Evolutionary conservation across 352 stramenopile genomes (phyloP).

Genomic region (Phytopythium chamaehyphon): DNA sequence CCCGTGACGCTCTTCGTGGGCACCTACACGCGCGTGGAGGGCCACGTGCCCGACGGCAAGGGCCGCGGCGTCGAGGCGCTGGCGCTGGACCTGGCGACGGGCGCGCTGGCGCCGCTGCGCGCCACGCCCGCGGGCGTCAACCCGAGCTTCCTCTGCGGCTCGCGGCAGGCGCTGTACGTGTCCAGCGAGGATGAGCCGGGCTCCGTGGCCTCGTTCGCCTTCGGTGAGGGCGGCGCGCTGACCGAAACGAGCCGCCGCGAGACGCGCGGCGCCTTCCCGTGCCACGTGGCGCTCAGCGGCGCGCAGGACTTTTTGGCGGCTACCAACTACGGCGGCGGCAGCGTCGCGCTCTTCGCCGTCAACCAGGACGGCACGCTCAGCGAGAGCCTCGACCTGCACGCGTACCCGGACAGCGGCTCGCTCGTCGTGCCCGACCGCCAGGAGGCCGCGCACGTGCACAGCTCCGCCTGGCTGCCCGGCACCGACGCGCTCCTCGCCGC

Average conservation of each 20-base stretch:
- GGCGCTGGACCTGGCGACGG: conserved; percentile 44
- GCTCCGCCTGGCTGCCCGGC: conserved; percentile 50
- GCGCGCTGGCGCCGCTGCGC: conserved; percentile 37
- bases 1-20: conserved; percentile 64
- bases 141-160: conserved; percentile 55
- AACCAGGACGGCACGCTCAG: conserved; percentile 48
- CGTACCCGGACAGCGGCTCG: conserved; percentile 37
- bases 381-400: conserved; percentile 32
- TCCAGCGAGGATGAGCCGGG: conserved; percentile 72
- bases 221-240: conserved; percentile 36
- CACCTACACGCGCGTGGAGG: conserved; percentile 82
- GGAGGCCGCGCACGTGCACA: conserved; percentile 75
- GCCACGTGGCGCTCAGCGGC: conserved; percentile 53
- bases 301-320: conserved; percentile 50
- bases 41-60: conserved; percentile 65
- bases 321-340: conserved; percentile 74
- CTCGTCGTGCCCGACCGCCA: conserved; percentile 53
- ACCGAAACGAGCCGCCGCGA: conserved; percentile 44
- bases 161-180: conserved; percentile 41
- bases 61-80: conserved; percentile 72
- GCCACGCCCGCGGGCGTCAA: conserved; percentile 60
- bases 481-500: conserved; percentile 38
- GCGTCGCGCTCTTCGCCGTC: conserved; percentile 53
- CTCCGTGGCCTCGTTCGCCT: conserved; percentile 50
- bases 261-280: conserved; percentile 51